A percentile compares a stretch with the other conserved stretches of the same genome.
These are phyloP conservation scores for Nicotiana paniculata DNA, from an alignment of 257 asterid species.

Conservation along the genomic window DNA sequence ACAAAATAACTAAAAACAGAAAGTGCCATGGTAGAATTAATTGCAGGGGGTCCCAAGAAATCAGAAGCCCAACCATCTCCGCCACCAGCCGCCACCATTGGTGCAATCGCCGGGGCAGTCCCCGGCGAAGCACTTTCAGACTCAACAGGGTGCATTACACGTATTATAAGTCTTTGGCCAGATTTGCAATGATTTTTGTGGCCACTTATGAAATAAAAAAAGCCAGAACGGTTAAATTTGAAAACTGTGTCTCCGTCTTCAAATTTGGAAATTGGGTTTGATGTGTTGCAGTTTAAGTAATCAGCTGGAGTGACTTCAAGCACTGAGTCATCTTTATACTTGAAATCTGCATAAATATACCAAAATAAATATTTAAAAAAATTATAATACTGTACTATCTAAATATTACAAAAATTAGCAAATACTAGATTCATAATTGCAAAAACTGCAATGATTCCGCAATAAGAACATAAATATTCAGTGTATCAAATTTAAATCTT, in stretches of 20 bases:
- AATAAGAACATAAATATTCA: no score
- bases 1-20: conserved; percentile 23
- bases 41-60: conserved; percentile 17
- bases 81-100: neutral
- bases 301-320: conserved; percentile 46
- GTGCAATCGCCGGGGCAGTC: conserved; percentile 27
- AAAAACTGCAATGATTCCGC: no score
- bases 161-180: conserved; percentile 57
- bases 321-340: conserved; percentile 58
- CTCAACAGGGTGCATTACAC: conserved; percentile 55
- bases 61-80: conserved; percentile 11
- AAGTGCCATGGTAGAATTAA: conserved; percentile 21
- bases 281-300: conserved; percentile 39
- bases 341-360: conserved; percentile 41
- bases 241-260: conserved; percentile 47
- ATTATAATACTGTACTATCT: no score
- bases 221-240: conserved; percentile 41
- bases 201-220: conserved; percentile 75
- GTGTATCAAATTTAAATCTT: no score
- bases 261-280: conserved; percentile 45
- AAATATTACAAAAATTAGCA: no score
- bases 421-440: no score
- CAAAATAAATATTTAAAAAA: neutral
- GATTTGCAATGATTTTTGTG: conserved; percentile 43
- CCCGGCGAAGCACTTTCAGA: conserved; percentile 25